Evolutionary conservation across 768 basidiomycete genomes (phyloP), one percentile per base, ranked within the genome.

Genomic region (Krasilnikovozyma curviuscula): DNA sequence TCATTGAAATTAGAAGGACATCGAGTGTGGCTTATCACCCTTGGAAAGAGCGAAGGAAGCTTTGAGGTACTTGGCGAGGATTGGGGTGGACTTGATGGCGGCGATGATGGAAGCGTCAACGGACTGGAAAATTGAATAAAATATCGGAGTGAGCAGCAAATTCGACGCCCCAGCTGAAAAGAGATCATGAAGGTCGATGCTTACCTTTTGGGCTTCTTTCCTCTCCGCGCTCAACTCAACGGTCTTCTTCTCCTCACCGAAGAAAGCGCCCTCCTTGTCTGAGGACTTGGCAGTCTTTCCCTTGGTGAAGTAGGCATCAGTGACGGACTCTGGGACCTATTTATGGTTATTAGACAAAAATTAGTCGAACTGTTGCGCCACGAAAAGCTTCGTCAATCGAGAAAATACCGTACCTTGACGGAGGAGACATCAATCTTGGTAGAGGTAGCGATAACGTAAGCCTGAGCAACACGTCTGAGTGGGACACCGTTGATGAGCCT

Each of bases 361-460:
- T n/a, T n/a, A n/a, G n/a, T n/a, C n/a, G n/a, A n/a, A n/a, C n/a
- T n/a, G n/a, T n/a, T n/a, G n/a, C n/a, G n/a, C n/a, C n/a, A n/a
- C n/a, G n/a, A n/a, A n/a, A n/a, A n/a, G n/a, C n/a, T n/a, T n/a
- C 41, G 8, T 7, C 33, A 6, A 33, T 4, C 6, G n/a, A 18
- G 14, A 32, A 23, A 19, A 44, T 21, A 5, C 70, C 74, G 55
- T 59, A 85, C 86, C 71, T 75, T 74, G 65, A 83, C 69, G 49
- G 70, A 73, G 24, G 70, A 73, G 49, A 95, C 66, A 56, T 91
- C 82, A 57, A 97, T 68, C 69, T 79, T 85, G 58, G 93, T 95
- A 48, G 88, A 88, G 50, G 93, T 98, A 50, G 91, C 85, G 62
- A 98, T 97, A 54, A 89, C 86, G 65, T 98, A 98, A 47, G 93